Conservation (phyloP, 139 green algal genomes). For the Chlamydomonas sp. region DNA sequence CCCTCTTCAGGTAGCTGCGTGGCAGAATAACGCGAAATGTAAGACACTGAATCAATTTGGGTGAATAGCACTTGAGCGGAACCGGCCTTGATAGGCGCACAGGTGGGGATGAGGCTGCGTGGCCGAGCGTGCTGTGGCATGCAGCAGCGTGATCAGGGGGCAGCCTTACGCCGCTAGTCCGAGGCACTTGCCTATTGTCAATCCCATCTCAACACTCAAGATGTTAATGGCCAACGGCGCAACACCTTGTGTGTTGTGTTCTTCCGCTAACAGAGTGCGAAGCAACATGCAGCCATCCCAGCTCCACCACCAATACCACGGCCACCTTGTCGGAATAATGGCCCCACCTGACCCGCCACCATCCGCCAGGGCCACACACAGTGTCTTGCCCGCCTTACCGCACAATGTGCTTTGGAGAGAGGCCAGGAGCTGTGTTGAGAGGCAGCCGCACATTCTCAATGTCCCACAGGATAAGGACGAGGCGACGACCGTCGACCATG, state of each 20-base stretch:
- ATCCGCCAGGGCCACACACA: no score
- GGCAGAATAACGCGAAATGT: not conserved
- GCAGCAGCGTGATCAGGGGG: not conserved
- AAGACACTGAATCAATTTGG: no score
- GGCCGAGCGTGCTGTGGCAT: not conserved
- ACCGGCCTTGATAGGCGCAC: not conserved
- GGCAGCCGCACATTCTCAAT: constrained; percentile 33
- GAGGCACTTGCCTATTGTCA: not conserved
- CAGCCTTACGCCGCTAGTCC: not conserved
- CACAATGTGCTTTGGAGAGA: not conserved
- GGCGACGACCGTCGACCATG: not conserved
- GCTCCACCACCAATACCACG: no score
- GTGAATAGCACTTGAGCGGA: no score
- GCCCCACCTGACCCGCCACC: no score
- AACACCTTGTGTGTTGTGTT: not conserved
- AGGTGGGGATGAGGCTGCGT: not conserved
- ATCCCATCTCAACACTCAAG: not conserved
- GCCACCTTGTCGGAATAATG: no score
- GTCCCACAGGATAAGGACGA: constrained; percentile 19
- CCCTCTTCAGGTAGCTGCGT: constrained; percentile 34
- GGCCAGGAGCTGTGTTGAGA: not conserved
- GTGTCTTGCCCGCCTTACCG: not conserved
- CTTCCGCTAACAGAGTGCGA: no score
- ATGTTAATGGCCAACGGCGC: not conserved
- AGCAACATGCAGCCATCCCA: no score